Evolutionary conservation across 1,139 yeast genomes (phyloP), one percentile per base, ranked within the genome.

Genomic region (Kodamaea plutei): DNA sequence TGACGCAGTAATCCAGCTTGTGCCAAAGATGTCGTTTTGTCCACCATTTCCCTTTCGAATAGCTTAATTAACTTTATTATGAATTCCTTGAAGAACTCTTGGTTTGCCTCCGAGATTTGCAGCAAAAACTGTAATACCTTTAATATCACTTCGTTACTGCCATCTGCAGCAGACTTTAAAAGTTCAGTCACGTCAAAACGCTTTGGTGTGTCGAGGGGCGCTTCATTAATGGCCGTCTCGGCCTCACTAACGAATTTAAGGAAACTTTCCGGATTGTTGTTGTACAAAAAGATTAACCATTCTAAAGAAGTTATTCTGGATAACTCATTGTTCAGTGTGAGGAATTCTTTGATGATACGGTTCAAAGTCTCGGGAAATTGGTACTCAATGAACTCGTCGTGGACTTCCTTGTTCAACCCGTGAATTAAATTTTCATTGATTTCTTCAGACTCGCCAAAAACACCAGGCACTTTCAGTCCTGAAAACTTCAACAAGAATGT

Each of bases 271-370:
- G 93, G 85, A 25, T 82, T 82, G 43, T 79, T 79, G 20, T 78
- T 72, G 48, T 89, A 93, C 27, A 93, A 66, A 69, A 87, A 78
- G 15, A 81, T 79, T 21, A 93, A 65, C 98, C 98, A 93, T 43
- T 89, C 96, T 27, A 93, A 63, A 12, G 94, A 84, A 0, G 94
- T 88, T 12, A 88, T 72, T 41, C 93, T 68, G 0, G 96, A 84
- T 20, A 81, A 76, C 41, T 87, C 95, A 44, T 85, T 82, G 35
- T 54, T 38, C 8, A 61, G 55, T 19, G 57, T 54, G 16, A 64
- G 50, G 36, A 64, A 66, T 40, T 64, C 69, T 25, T 54, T 49
- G 47, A 61, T 57, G 8, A 66, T 62, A 2, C 56, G 52, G 19
- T 55, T 54, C 24, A 67, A 50, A 0, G 69, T 64, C 10, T 48